These are phyloP conservation scores for Epichloe bromicola DNA, from an alignment of 2,329 filamentous ascomycete genomes.

Conservation along the genomic window DNA sequence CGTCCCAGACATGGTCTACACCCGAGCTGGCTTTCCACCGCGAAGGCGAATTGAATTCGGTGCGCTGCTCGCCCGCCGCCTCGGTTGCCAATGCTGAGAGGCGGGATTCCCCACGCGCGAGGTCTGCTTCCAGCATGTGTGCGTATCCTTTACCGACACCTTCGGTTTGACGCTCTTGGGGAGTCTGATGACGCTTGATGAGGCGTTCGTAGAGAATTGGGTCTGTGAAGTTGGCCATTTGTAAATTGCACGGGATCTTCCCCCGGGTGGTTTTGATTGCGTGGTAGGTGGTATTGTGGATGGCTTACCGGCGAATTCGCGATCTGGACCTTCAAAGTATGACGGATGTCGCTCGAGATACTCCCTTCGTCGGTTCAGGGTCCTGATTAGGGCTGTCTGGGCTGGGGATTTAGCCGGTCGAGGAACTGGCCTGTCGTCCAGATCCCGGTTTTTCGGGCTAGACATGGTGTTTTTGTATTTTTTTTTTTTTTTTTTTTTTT, in stretches of 20 bases:
- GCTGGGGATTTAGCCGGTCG: conserved; percentile 29
- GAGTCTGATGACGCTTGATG: conserved; percentile 62
- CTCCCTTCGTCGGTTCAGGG: conserved; percentile 65
- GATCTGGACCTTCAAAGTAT: conserved; percentile 50
- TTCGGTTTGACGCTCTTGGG: conserved; percentile 60
- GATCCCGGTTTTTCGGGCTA: too few relatives aligned
- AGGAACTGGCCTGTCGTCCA: conserved; percentile 26
- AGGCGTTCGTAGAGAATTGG: conserved; percentile 73
- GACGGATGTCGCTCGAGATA: conserved; percentile 61
- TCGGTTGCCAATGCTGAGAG: conserved; percentile 37
- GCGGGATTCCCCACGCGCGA: conserved; percentile 68
- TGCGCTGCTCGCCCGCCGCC: conserved; percentile 2
- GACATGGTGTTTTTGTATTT: background rate
- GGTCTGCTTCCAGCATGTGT: conserved; percentile 63
- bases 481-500: background rate
- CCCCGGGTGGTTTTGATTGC: too few relatives aligned
- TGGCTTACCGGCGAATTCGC: conserved; percentile 38
- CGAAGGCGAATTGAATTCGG: background rate
- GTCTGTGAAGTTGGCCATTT: conserved; percentile 29
- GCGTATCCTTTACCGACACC: conserved; percentile 65
- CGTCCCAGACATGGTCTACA: conserved; percentile 16
- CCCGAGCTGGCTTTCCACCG: background rate
- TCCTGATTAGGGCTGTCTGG: conserved; percentile 34
- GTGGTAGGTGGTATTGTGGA: background rate
- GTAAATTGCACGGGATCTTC: too few relatives aligned